Conservation (phyloP, 2,329 filamentous ascomycete species). For the Amauroascus niger region DNA sequence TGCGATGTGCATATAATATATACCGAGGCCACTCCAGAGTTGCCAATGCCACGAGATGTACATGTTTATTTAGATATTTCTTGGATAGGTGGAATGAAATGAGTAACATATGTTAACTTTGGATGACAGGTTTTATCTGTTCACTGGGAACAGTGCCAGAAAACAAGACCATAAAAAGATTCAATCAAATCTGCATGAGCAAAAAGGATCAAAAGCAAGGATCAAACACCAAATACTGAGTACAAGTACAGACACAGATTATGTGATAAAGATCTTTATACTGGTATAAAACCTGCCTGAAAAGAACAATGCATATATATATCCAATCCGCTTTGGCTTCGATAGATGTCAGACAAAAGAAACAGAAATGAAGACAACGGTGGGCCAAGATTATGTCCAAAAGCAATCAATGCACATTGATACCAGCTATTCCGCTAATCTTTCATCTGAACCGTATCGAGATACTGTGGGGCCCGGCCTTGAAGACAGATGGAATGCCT, state of each 20-base stretch:
- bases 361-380: constrained; percentile 2
- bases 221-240: neutral
- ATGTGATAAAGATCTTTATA: neutral
- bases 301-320: neutral
- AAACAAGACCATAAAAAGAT: neutral
- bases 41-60: too few relatives aligned
- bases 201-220: neutral
- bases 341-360: constrained; percentile 2
- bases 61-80: too few relatives aligned
- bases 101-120: too few relatives aligned
- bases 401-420: neutral
- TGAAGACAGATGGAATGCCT: constrained; percentile 1
- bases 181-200: neutral
- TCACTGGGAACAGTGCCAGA: neutral
- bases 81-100: too few relatives aligned
- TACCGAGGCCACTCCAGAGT: too few relatives aligned
- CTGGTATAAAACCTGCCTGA: neutral
- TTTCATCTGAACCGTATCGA: constrained; percentile 1
- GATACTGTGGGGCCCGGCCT: neutral
- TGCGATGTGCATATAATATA: too few relatives aligned
- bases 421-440: neutral
- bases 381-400: neutral
- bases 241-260: neutral
- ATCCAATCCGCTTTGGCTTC: neutral
- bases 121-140: too few relatives aligned